Evolutionary conservation across 208 protist species (phyloP), one percentile per base, ranked within the genome.

Genomic region (Endotrypanum monterogeii): DNA sequence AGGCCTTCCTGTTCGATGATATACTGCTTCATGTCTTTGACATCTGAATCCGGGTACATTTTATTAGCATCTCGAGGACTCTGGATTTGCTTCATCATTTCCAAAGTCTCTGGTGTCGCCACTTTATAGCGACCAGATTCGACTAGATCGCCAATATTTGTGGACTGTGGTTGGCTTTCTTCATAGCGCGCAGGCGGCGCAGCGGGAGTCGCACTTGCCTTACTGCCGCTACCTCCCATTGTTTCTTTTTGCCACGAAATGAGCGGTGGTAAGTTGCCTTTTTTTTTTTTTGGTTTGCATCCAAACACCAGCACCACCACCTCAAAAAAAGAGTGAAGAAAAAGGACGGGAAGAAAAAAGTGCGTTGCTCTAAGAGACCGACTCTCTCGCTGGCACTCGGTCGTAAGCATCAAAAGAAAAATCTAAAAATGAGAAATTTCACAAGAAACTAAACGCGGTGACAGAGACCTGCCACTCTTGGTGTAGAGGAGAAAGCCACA

Each of bases 1-100:
- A 96, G 83, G 2, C 91, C 91, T 55, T 96, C 91, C 51, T 93
- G 88, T 67, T 96, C 91, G 54, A 91, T 91, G 41, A 96, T 92
- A 70, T 96, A 96, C 80, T 91, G 83, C 63, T 83, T 86, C n/a
- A 96, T 52, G 58, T 93, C 85, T 35, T 89, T 90, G 1, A 94
- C 78, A 23, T 92, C 84, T 9, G 91, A 90, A 63, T 93, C 88
- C 9, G 88, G 91, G 67, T 90, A 90, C 73, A 89, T 87, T 62
- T 89, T 92, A 65, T 84, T 84, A 0, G 73, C 75, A 44, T 91
- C 88, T 2, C 82, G 83, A n/a, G 66, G 54, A 1, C 76, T 73
- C 65, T 93, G 87, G 48, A 95, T 92, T 50, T 87, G 85, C 58
- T 88, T 83, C 87, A 95, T 92, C 87, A 95, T 92, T 39, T 93